Conservation (phyloP, 192 early-diverging fungal species). For the Gigaspora rosea region DNA sequence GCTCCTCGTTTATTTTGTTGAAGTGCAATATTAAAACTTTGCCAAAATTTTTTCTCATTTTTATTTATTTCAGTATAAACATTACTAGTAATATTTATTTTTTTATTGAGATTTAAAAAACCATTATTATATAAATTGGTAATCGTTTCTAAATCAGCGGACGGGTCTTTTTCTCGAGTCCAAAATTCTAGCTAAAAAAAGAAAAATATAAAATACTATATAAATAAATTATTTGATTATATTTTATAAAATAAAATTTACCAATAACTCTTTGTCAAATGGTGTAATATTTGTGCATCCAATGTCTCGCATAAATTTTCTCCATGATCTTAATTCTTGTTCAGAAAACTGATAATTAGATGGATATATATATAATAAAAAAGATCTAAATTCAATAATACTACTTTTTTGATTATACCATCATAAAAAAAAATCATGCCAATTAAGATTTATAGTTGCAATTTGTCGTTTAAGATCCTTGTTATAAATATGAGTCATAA, state of each 20-base stretch:
- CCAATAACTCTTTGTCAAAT: not conserved
- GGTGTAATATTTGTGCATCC: constrained; percentile 2
- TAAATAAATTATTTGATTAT: not conserved
- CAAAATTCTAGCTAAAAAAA: not conserved
- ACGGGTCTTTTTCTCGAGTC: not conserved
- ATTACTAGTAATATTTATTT: too few relatives aligned
- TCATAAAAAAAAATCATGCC: not conserved
- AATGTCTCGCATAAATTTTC: not conserved
- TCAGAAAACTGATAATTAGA: not conserved
- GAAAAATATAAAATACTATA: too few relatives aligned
- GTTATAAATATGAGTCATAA: not conserved
- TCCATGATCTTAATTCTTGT: not conserved
- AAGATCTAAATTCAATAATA: not conserved
- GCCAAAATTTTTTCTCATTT: not conserved
- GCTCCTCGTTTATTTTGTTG: not conserved
- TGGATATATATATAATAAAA: not conserved
- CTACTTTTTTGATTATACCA: not conserved
- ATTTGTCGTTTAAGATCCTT: not conserved
- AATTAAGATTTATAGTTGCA: not conserved
- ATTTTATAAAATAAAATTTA: not conserved
- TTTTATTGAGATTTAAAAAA: not conserved
- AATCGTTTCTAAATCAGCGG: not conserved
- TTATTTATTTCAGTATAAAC: too few relatives aligned
- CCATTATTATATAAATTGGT: not conserved
- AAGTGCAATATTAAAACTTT: not conserved